Evolutionary conservation across 192 early-diverging fungal species (phyloP).

Genomic region (Pilaira anomala): DNA sequence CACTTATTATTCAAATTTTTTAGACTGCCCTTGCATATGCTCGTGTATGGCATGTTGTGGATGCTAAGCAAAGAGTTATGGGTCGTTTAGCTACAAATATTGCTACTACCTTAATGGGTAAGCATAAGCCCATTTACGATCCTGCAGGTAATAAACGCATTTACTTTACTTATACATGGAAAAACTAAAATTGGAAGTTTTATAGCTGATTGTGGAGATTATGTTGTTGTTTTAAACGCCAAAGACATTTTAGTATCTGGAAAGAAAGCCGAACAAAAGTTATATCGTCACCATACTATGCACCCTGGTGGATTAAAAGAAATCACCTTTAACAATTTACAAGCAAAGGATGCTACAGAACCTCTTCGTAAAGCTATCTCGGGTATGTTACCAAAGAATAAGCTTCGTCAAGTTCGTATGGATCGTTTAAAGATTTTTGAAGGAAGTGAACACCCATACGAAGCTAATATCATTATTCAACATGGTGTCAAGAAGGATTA

Average conservation of each 20-base stretch:
- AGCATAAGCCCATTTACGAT: slow-evolving; percentile 92
- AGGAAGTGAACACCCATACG: slow-evolving; percentile 84
- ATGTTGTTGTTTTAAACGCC: slow-evolving; percentile 94
- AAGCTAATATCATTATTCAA: slow-evolving; percentile 75
- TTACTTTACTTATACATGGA: neutral
- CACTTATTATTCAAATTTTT: neutral
- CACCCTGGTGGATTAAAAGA: slow-evolving; percentile 86
- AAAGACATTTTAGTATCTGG: slow-evolving; percentile 75
- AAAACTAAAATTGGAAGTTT: neutral
- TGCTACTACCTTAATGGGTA: slow-evolving; percentile 89
- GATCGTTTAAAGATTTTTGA: slow-evolving; percentile 79
- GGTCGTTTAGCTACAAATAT: slow-evolving; percentile 84
- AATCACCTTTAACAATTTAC: slow-evolving; percentile 67
- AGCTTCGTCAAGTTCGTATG: slow-evolving; percentile 74
- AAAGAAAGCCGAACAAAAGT: slow-evolving; percentile 81
- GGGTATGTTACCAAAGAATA: slow-evolving; percentile 95
- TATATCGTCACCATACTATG: slow-evolving; percentile 84
- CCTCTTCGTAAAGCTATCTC: slow-evolving; percentile 87
- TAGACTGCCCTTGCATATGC: slow-evolving; percentile 83
- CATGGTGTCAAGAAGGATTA: slow-evolving; percentile 46
- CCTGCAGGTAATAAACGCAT: slow-evolving; percentile 62
- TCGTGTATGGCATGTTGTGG: slow-evolving; percentile 90
- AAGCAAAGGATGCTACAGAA: slow-evolving; percentile 74
- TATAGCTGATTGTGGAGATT: slow-evolving; percentile 89
- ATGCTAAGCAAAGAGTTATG: slow-evolving; percentile 80